A percentile compares a stretch with the other conserved stretches of the same genome.
These are phyloP conservation scores for Cadophora sp. DNA, from an alignment of 2,329 filamentous ascomycete genomes.

Conservation along the genomic window DNA sequence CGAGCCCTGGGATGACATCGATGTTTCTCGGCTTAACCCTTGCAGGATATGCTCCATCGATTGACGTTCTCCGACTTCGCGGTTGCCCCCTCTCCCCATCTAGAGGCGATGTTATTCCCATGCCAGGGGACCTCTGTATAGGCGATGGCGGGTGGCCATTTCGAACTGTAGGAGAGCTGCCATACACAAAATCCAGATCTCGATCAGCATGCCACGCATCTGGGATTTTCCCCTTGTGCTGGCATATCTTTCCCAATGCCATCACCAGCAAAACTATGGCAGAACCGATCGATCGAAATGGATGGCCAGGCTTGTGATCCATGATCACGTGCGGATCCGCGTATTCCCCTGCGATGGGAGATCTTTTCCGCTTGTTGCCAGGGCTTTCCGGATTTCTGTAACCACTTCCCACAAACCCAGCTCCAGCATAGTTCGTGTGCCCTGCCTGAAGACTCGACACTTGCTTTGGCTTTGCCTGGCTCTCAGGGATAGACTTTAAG, in stretches of 20 bases:
- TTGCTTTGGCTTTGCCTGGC: constrained; percentile 40
- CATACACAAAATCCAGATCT: constrained; percentile 29
- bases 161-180: constrained; percentile 46
- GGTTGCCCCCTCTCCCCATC: constrained; percentile 53
- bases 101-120: constrained; percentile 59
- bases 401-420: constrained; percentile 33
- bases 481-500: constrained; percentile 41
- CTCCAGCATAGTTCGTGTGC: constrained; percentile 19
- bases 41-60: constrained; percentile 47
- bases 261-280: constrained; percentile 84
- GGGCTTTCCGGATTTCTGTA: constrained; percentile 43
- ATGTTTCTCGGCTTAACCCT: constrained; percentile 63
- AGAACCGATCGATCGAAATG: constrained; percentile 74
- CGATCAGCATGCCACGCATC: constrained; percentile 54
- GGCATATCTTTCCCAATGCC: constrained; percentile 85
- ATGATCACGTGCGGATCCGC: constrained; percentile 34
- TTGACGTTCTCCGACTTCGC: constrained; percentile 56
- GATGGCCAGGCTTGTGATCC: constrained; percentile 54
- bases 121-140: constrained; percentile 59
- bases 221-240: constrained; percentile 59
- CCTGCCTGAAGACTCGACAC: constrained; percentile 32
- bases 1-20: constrained; percentile 86
- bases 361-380: constrained; percentile 44
- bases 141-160: constrained; percentile 62
- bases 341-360: constrained; percentile 36